These are phyloP conservation scores for Trametes polyzona DNA, from an alignment of 1,284 basidiomycete genomes.

Conservation along the genomic window DNA sequence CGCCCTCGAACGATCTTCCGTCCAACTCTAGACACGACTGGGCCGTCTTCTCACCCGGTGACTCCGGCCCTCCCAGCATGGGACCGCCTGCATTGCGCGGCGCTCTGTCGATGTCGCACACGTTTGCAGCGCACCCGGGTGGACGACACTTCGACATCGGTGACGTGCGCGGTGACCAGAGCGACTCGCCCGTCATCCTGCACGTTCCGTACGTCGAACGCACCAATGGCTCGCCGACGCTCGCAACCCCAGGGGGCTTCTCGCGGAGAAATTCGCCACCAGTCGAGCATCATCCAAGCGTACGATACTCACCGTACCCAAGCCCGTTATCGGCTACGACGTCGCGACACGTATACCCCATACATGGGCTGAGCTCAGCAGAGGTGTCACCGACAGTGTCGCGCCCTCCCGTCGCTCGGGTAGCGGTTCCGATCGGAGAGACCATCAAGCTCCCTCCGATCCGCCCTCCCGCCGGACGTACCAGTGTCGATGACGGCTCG, in stretches of 20 bases:
- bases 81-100: conserved; percentile 12
- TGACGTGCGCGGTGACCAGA: conserved; percentile 13
- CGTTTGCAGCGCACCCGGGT: conserved; percentile 24
- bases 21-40: conserved; percentile 30
- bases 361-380: conserved; percentile 9
- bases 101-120: conserved; percentile 25
- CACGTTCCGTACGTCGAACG: conserved; percentile 34
- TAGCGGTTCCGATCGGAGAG: conserved; percentile 28
- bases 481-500: conserved; percentile 13
- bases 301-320: conserved; percentile 50
- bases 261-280: conserved; percentile 23
- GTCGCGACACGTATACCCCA: conserved; percentile 13
- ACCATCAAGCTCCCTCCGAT: conserved; percentile 59
- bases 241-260: conserved; percentile 14
- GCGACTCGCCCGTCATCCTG: conserved; percentile 33
- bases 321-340: conserved; percentile 32
- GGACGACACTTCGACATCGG: conserved; percentile 17
- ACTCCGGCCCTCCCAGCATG: conserved; percentile 8
- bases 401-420: conserved; percentile 10
- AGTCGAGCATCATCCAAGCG: conserved; percentile 12
- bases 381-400: conserved; percentile 19
- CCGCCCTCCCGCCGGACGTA: conserved; percentile 35
- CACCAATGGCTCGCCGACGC: conserved; percentile 18
- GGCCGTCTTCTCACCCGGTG: conserved; percentile 29
- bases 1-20: conserved; percentile 30